phyloP scores from a whole-genome alignment of 192 early-diverging fungal species.

The Neocallimastix lanati region DNA sequence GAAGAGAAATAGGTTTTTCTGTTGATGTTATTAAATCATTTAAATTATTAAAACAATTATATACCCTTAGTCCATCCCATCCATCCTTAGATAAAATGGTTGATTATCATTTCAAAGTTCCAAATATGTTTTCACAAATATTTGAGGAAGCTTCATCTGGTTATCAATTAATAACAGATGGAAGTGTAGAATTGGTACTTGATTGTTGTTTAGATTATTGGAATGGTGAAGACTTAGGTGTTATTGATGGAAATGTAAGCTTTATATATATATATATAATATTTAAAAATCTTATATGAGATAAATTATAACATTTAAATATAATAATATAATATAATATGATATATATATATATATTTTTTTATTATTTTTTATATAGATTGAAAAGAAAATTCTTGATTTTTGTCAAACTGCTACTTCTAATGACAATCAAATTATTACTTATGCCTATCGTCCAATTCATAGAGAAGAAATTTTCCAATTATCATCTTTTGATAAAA shows the following conservation, averaged over 20 bases:
- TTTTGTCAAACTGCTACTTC: conserved; percentile 75
- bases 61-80: conserved; percentile 59
- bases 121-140: conserved; percentile 16
- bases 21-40: conserved; percentile 41
- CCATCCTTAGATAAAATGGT: conserved; percentile 9
- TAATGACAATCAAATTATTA: conserved; percentile 80
- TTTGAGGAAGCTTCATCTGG: conserved; percentile 4
- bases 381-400: conserved; percentile 66
- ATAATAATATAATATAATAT: too few species aligned
- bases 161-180: conserved; percentile 72
- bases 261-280: not conserved
- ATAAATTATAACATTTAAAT: too few species aligned
- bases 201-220: conserved; percentile 84
- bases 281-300: too few species aligned
- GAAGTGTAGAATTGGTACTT: conserved; percentile 64
- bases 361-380: conserved; percentile 10
- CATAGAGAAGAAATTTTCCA: conserved; percentile 3
- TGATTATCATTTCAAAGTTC: conserved; percentile 36
- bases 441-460: conserved; percentile 83
- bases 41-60: conserved; percentile 37
- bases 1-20: conserved; percentile 70
- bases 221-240: conserved; percentile 55
- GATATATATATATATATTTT: too few species aligned
- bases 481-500: not conserved
- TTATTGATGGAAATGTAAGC: conserved; percentile 44